phyloP scores from a whole-genome alignment of 371 early-diverging fungal genomes.

The Zancudomyces culisetae region DNA sequence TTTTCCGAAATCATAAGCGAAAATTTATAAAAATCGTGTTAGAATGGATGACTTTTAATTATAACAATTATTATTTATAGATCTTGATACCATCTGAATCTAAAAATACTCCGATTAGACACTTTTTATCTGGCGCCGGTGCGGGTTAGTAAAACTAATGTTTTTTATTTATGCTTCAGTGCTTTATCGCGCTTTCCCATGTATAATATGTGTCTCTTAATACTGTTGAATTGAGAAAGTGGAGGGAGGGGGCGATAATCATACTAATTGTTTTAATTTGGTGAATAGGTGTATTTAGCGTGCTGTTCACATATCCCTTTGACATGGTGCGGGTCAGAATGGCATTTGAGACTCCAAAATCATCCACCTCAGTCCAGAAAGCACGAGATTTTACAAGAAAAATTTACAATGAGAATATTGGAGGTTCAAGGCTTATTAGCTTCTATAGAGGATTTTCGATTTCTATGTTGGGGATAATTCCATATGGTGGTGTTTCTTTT shows the following conservation, averaged over 20 bases:
- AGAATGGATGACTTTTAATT: neutral
- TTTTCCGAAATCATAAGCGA: neutral
- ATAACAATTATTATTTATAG: neutral
- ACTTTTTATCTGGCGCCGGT: slow-evolving; percentile 22
- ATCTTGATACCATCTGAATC: slow-evolving; percentile 3
- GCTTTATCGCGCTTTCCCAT: neutral
- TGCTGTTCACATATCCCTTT: slow-evolving; percentile 80
- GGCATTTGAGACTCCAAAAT: slow-evolving; percentile 47
- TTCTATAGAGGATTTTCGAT: slow-evolving; percentile 86
- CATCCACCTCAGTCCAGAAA: slow-evolving; percentile 6
- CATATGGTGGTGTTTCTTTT: slow-evolving; percentile 89
- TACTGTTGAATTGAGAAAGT: too few species aligned
- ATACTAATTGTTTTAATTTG: too few species aligned
- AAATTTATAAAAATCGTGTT: neutral
- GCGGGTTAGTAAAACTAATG: neutral
- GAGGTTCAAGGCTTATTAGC: slow-evolving; percentile 25
- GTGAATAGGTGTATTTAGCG: slow-evolving; percentile 61
- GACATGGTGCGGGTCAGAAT: slow-evolving; percentile 84
- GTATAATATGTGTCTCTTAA: too few species aligned
- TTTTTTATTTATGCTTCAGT: neutral
- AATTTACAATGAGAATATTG: slow-evolving; percentile 17
- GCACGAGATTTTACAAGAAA: slow-evolving; percentile 8
- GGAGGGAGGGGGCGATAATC: too few species aligned
- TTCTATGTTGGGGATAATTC: slow-evolving; percentile 82
- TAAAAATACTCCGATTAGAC: slow-evolving; percentile 14